These are phyloP conservation scores for Diaporthe ilicicola DNA, from an alignment of 2,329 filamentous ascomycete genomes.

Conservation along the genomic window DNA sequence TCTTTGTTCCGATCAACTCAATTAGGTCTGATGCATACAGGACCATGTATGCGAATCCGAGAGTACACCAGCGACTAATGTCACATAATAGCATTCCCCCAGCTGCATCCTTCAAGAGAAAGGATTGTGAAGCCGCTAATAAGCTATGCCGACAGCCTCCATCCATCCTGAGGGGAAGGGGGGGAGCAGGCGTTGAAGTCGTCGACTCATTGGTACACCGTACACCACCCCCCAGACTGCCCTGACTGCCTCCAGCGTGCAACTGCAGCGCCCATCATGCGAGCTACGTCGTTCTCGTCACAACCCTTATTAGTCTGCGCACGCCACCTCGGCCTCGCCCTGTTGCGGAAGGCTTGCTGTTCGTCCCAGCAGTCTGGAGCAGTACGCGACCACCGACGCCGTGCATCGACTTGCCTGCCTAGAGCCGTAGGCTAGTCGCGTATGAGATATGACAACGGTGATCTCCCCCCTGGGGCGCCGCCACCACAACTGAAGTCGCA, in stretches of 20 bases:
- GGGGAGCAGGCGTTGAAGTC: background rate
- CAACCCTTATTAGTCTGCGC: background rate
- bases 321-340: slow-evolving; percentile 3
- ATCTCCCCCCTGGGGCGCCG: slow-evolving; percentile 1
- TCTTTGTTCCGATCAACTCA: background rate
- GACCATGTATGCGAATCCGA: background rate
- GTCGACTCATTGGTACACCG: background rate
- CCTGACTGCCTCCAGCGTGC: slow-evolving; percentile 8
- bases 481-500: background rate
- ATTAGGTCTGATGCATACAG: slow-evolving; percentile 2
- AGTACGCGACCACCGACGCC: slow-evolving; percentile 19
- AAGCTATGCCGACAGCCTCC: slow-evolving; percentile 7
- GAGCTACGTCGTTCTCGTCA: slow-evolving; percentile 16
- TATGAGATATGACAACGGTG: slow-evolving; percentile 6
- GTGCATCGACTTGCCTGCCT: slow-evolving; percentile 21
- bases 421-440: background rate
- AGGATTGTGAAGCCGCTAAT: slow-evolving; percentile 6
- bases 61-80: background rate
- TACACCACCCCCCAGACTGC: background rate
- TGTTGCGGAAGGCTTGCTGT: background rate
- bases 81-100: background rate
- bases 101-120: background rate
- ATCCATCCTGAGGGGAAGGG: background rate
- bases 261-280: slow-evolving; percentile 4
- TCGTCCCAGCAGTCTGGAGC: slow-evolving; percentile 29